Conservation (phyloP, 176 grass and related monocot species). For the Triticum timopheevii region DNA sequence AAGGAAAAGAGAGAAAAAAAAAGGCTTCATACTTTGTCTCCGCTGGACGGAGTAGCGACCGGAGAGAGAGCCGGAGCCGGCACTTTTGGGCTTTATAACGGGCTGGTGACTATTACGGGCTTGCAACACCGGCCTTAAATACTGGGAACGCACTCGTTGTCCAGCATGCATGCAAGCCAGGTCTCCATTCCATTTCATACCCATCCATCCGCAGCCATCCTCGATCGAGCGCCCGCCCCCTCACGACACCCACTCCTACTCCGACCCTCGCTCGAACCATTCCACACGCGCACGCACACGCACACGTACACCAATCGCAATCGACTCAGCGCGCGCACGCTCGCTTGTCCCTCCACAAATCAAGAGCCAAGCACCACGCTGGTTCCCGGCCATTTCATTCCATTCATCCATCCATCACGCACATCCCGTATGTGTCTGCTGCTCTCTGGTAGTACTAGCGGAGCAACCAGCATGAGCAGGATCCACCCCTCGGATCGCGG, state of each 20-base stretch:
- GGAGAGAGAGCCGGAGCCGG: too few relatives aligned
- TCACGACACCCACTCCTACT: neutral
- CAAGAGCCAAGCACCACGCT: neutral
- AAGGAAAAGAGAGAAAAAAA: too few relatives aligned
- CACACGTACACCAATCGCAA: neutral
- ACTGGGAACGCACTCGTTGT: neutral
- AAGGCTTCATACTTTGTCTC: too few relatives aligned
- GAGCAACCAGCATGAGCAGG: slow-evolving; percentile 40
- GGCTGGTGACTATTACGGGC: too few relatives aligned
- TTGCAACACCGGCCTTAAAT: too few relatives aligned
- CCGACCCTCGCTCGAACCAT: neutral
- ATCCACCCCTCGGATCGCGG: slow-evolving; percentile 42
- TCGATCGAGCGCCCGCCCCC: neutral
- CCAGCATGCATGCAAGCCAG: slow-evolving; percentile 14
- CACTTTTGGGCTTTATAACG: too few relatives aligned
- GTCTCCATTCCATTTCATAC: slow-evolving; percentile 10
- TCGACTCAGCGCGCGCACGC: neutral
- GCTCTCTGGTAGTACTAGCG: neutral
- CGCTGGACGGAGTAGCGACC: too few relatives aligned
- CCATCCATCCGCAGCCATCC: neutral
- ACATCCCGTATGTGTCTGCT: neutral
- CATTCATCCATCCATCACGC: neutral
- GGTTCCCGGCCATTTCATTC: neutral
- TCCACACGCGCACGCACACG: neutral
- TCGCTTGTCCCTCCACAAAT: neutral